phyloP scores from a whole-genome alignment of 2,329 filamentous ascomycete genomes.

The Exutisphaerella laricina region DNA sequence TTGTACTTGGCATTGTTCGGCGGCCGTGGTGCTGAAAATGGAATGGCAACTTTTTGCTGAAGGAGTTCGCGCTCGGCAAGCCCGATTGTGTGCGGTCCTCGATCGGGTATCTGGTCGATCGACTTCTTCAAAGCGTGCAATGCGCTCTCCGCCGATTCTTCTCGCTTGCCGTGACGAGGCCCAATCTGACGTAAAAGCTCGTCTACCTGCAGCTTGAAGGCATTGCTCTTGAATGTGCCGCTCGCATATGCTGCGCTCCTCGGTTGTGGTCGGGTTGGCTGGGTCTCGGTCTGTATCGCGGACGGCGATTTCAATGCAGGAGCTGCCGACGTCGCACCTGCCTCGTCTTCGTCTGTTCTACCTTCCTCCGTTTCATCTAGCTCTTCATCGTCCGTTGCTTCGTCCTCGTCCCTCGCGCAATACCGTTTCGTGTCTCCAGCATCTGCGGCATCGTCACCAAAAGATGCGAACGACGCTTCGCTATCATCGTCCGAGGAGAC shows the following conservation, averaged over 20 bases:
- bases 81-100: constrained; percentile 48
- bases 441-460: constrained; percentile 17
- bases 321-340: constrained; percentile 10
- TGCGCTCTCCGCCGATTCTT: constrained; percentile 48
- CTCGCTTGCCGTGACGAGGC: constrained; percentile 54
- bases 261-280: neutral
- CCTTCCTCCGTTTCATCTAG: constrained; percentile 12
- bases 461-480: constrained; percentile 33
- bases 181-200: constrained; percentile 55
- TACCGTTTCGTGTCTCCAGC: constrained; percentile 1
- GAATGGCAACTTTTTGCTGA: constrained; percentile 65
- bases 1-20: constrained; percentile 73
- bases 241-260: constrained; percentile 41
- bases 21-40: constrained; percentile 78
- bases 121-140: constrained; percentile 51
- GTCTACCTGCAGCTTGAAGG: constrained; percentile 64
- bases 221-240: constrained; percentile 58
- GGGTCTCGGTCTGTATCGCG: neutral
- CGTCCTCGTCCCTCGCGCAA: constrained; percentile 5
- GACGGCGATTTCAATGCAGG: constrained; percentile 5
- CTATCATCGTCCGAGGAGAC: constrained; percentile 27
- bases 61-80: constrained; percentile 65
- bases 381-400: constrained; percentile 14
- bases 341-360: constrained; percentile 10
- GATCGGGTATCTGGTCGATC: constrained; percentile 53